Conservation (phyloP, 192 early-diverging fungal genomes). For the Rhizophlyctis rosea region DNA sequence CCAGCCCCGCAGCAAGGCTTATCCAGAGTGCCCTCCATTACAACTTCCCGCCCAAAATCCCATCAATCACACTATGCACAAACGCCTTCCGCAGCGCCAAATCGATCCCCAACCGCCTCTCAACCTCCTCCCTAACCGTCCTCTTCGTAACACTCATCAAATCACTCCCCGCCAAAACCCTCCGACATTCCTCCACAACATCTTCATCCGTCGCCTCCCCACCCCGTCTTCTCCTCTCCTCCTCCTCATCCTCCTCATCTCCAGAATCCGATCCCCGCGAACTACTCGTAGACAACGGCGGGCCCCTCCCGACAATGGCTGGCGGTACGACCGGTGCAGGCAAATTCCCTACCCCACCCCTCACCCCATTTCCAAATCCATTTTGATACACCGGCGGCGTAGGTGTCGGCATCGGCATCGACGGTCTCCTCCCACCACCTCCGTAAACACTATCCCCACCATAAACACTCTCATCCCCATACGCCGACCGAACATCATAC, state of each 20-base stretch:
- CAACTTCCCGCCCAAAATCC: slow-evolving; percentile 46
- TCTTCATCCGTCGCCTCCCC: slow-evolving; percentile 45
- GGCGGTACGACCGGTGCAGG: slow-evolving; percentile 1
- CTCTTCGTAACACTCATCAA: slow-evolving; percentile 98
- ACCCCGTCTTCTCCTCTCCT: slow-evolving; percentile 6
- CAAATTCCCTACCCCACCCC: slow-evolving; percentile 20
- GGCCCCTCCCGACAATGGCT: slow-evolving; percentile 14
- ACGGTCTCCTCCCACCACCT: slow-evolving; percentile 22
- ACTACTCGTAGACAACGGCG: slow-evolving; percentile 2
- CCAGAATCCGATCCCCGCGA: slow-evolving; percentile 15
- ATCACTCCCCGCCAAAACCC: slow-evolving; percentile 85
- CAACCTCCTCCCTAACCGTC: slow-evolving; percentile 81
- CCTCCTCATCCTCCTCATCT: neutral
- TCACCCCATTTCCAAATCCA: neutral
- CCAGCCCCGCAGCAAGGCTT: too few relatives aligned
- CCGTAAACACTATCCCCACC: slow-evolving; percentile 19
- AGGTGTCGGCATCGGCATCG: too few relatives aligned
- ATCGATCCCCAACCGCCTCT: slow-evolving; percentile 71
- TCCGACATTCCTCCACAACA: slow-evolving; percentile 44
- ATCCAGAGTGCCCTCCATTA: too few relatives aligned
- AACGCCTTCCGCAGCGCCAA: slow-evolving; percentile 78
- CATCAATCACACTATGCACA: slow-evolving; percentile 86
- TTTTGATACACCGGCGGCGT: slow-evolving; percentile 39
- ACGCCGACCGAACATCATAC: slow-evolving; percentile 13
- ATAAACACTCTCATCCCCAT: slow-evolving; percentile 34